phyloP scores from a whole-genome alignment of 1,284 basidiomycete genomes.

The Boletus sp. region DNA sequence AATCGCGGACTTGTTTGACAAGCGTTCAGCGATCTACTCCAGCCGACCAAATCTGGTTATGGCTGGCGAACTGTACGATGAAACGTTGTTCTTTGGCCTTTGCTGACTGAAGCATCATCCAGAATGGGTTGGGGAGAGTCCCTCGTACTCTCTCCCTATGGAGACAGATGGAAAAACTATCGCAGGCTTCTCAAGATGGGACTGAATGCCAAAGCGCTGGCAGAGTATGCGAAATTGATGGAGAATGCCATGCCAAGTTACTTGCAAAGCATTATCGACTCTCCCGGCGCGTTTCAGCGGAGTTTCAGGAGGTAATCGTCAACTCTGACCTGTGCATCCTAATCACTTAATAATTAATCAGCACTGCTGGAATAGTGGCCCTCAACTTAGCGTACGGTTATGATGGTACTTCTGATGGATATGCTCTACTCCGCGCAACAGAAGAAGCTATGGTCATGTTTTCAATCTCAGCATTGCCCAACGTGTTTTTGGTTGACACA shows the following conservation, averaged over 20 bases:
- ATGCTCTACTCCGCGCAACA: not conserved
- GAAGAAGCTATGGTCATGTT: constrained; percentile 2
- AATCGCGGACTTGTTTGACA: not conserved
- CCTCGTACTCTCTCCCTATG: constrained; percentile 2
- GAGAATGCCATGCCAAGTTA: constrained; percentile 1
- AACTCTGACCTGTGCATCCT: not conserved
- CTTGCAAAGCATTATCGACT: constrained; percentile 1
- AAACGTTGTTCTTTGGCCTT: not conserved
- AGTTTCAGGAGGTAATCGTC: constrained; percentile 1
- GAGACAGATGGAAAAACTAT: constrained; percentile 2
- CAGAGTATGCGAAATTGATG: not conserved
- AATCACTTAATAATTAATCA: not conserved
- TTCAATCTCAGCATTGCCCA: constrained; percentile 1
- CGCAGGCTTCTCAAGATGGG: constrained; percentile 2
- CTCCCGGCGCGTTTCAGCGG: not conserved
- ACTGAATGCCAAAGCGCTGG: not conserved
- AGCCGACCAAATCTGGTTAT: constrained; percentile 1
- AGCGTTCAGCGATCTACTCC: constrained; percentile 1
- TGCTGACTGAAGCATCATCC: not conserved
- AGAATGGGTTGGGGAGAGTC: constrained; percentile 4
- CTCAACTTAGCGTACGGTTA: constrained; percentile 3
- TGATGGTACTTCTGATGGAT: constrained; percentile 3
- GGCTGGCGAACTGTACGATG: constrained; percentile 1
- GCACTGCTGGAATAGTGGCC: constrained; percentile 2
- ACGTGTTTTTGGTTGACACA: constrained; percentile 2